phyloP scores from a whole-genome alignment of 1,284 basidiomycete genomes.

The Heliocybe sulcata region DNA sequence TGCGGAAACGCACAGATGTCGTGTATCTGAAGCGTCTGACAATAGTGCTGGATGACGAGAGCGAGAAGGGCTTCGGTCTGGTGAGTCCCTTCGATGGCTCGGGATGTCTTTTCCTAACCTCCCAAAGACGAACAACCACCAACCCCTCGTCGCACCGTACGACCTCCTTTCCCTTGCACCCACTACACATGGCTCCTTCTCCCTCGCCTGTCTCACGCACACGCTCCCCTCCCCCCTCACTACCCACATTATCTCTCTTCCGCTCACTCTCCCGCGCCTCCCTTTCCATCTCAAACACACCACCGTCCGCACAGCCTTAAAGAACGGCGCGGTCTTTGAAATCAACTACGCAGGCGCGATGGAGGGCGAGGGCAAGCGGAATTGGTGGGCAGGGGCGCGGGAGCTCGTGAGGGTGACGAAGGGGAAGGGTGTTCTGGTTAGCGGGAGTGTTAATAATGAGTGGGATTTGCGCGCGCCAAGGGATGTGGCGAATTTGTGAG shows the following conservation, averaged over 20 bases:
- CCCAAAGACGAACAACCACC: slow-evolving; percentile 52
- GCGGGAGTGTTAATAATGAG: slow-evolving; percentile 50
- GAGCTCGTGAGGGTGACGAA: slow-evolving; percentile 73
- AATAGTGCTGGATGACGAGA: slow-evolving; percentile 67
- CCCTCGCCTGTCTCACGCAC: slow-evolving; percentile 74
- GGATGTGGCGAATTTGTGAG: slow-evolving; percentile 72
- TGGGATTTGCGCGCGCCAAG: slow-evolving; percentile 58
- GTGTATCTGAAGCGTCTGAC: slow-evolving; percentile 64
- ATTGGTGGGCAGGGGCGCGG: slow-evolving; percentile 76
- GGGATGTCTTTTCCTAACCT: neutral
- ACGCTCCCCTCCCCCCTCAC: slow-evolving; percentile 73
- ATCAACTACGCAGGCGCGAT: slow-evolving; percentile 69
- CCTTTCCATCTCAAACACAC: slow-evolving; percentile 81
- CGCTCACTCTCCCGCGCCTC: slow-evolving; percentile 71
- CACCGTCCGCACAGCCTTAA: slow-evolving; percentile 71
- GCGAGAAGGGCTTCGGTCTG: slow-evolving; percentile 76
- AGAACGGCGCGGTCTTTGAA: slow-evolving; percentile 82
- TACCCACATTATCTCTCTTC: slow-evolving; percentile 77
- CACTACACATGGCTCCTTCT: slow-evolving; percentile 65
- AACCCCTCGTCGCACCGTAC: slow-evolving; percentile 51
- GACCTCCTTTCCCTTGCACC: slow-evolving; percentile 74
- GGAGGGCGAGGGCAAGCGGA: slow-evolving; percentile 51
- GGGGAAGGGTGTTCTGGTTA: slow-evolving; percentile 65
- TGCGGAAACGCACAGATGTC: slow-evolving; percentile 49
- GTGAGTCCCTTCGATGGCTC: slow-evolving; percentile 28